A percentile compares a stretch with the other conserved stretches of the same genome.
Conservation (phyloP, 2,329 filamentous ascomycete species). For the Arthrinium puccinioides region DNA sequence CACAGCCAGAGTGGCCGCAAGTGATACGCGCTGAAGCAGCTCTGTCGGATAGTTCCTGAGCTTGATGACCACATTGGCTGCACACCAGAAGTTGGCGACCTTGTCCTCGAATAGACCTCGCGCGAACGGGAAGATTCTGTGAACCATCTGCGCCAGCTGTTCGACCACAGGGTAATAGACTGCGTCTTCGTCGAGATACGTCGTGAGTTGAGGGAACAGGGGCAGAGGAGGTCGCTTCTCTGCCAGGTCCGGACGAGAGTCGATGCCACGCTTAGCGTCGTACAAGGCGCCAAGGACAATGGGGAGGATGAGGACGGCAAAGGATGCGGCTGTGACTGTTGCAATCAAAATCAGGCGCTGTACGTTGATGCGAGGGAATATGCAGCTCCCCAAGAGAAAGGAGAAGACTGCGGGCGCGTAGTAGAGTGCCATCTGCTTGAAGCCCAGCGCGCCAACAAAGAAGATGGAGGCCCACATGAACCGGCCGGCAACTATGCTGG, state of each 20-base stretch:
- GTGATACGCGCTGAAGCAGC: conserved; percentile 68
- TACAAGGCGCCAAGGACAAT: conserved; percentile 66
- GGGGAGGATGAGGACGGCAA: conserved; percentile 68
- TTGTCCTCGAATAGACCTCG: conserved; percentile 98
- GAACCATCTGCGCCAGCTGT: conserved; percentile 75
- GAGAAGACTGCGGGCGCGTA: conserved; percentile 91
- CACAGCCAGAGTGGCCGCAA: conserved; percentile 65
- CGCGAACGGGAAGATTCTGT: conserved; percentile 92
- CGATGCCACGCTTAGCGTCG: conserved; percentile 58
- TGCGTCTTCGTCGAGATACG: conserved; percentile 55
- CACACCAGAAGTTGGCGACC: conserved; percentile 97
- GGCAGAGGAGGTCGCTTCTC: conserved; percentile 56
- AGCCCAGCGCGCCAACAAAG: conserved; percentile 88
- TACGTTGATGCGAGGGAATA: conserved; percentile 65
- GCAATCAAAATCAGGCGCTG: conserved; percentile 68
- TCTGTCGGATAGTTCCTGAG: conserved; percentile 65
- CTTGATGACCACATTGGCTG: conserved; percentile 83
- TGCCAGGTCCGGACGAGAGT: conserved; percentile 47
- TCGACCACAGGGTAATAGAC: conserved; percentile 69
- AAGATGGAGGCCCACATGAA: conserved; percentile 86
- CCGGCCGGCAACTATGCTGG: conserved; percentile 78
- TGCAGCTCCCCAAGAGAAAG: conserved; percentile 78
- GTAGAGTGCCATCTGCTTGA: conserved; percentile 99
- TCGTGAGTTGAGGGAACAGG: conserved; percentile 49
- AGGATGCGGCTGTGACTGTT: conserved; percentile 63